Evolutionary conservation across 345 rosid genomes (phyloP).

Genomic region (Hibiscus trionum): DNA sequence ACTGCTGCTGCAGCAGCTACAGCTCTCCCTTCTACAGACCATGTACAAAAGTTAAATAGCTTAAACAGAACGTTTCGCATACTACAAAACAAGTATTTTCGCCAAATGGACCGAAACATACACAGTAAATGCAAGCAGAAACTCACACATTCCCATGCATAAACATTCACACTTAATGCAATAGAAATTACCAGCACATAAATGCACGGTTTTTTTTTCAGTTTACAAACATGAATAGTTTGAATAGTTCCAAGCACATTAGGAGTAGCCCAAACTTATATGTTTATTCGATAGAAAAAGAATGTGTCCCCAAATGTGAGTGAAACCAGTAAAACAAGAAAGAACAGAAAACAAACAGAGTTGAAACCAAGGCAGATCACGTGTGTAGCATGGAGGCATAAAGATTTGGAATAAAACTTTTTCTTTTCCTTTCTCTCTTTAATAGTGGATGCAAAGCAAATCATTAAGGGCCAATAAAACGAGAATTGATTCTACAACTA

Average conservation of each 20-base stretch:
- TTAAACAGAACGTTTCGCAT: neutral
- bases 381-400: neutral
- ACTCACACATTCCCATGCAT: neutral
- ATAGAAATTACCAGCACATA: neutral
- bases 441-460: neutral
- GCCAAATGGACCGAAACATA: neutral
- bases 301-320: neutral
- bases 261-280: neutral
- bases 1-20: constrained; percentile 66
- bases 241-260: neutral
- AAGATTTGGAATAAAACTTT: constrained; percentile 8
- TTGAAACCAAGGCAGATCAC: neutral
- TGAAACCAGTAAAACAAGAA: neutral
- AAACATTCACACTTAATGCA: neutral
- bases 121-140: neutral
- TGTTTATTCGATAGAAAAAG: neutral
- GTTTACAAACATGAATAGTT: neutral
- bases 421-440: neutral
- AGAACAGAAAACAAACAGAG: neutral
- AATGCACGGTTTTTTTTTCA: neutral
- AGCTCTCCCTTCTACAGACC: constrained; percentile 53
- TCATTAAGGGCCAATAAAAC: neutral
- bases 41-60: neutral
- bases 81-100: neutral
- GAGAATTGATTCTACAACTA: constrained; percentile 1